Evolutionary conservation across 805 yeast species (phyloP).

Genomic region (Barnettozyma sp.): DNA sequence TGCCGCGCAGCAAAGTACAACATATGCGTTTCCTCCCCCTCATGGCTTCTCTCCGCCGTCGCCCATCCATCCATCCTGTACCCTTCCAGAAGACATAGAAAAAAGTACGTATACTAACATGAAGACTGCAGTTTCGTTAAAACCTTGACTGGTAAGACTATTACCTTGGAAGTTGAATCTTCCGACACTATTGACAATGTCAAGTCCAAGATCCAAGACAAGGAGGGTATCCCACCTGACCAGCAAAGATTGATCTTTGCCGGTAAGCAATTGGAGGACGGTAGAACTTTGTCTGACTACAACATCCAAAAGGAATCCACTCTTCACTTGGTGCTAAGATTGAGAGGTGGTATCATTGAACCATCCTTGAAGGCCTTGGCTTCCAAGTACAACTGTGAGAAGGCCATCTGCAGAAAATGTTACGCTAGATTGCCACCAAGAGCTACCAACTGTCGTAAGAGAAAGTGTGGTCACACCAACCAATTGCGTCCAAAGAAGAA

Average conservation of each 20-base stretch:
- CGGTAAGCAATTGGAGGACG: constrained; percentile 99
- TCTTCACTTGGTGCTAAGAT: constrained; percentile 89
- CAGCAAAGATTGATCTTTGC: constrained; percentile 99
- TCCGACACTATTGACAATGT: constrained; percentile 98
- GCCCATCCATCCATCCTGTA: no score
- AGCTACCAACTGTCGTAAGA: constrained; percentile 99
- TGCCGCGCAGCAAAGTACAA: no score
- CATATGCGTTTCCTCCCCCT: no score
- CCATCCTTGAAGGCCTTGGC: constrained; percentile 99
- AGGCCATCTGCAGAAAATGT: constrained; percentile 98
- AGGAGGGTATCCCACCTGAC: constrained; percentile 99
- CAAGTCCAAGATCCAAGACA: constrained; percentile 97
- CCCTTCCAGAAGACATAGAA: no score
- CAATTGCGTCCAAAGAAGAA: constrained; percentile 99
- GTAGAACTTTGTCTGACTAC: constrained; percentile 98
- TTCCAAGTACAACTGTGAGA: constrained; percentile 99
- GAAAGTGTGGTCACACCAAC: constrained; percentile 99
- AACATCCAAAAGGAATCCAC: constrained; percentile 99
- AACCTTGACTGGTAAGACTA: constrained; percentile 87
- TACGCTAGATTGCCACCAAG: constrained; percentile 99
- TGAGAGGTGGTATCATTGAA: constrained; percentile 99
- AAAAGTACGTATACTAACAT: constrained; percentile 14
- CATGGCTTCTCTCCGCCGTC: no score
- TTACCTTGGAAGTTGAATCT: constrained; percentile 98
- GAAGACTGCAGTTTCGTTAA: constrained; percentile 61